phyloP scores from a whole-genome alignment of 805 yeast species.

The Yarrowia sp. region DNA sequence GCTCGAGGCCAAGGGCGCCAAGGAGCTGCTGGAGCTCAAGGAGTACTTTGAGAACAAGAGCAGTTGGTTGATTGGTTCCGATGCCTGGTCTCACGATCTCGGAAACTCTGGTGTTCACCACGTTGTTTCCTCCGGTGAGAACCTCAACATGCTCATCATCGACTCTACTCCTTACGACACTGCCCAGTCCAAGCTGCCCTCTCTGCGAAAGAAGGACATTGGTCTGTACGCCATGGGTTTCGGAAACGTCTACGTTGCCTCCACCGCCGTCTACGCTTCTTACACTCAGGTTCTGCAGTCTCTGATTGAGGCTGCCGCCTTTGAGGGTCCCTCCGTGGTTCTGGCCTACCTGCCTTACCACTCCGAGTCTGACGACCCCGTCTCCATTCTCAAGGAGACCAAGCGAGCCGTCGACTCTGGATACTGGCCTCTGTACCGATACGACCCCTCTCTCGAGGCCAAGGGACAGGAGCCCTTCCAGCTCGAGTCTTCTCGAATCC shows the following conservation, averaged over 20 bases:
- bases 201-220: slow-evolving; percentile 75
- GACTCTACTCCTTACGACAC: slow-evolving; percentile 74
- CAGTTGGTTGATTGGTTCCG: slow-evolving; percentile 89
- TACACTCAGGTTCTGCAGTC: slow-evolving; percentile 92
- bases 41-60: slow-evolving; percentile 50
- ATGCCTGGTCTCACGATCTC: slow-evolving; percentile 90
- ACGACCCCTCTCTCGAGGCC: slow-evolving; percentile 58
- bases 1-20: slow-evolving; percentile 35
- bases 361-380: slow-evolving; percentile 58
- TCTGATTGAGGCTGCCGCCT: slow-evolving; percentile 82
- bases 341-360: slow-evolving; percentile 83
- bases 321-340: slow-evolving; percentile 86
- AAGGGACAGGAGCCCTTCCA: slow-evolving; percentile 59
- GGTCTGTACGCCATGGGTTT: slow-evolving; percentile 94
- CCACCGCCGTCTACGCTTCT: slow-evolving; percentile 89
- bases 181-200: slow-evolving; percentile 35
- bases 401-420: slow-evolving; percentile 89
- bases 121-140: slow-evolving; percentile 68
- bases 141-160: slow-evolving; percentile 79
- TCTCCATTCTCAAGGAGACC: slow-evolving; percentile 78
- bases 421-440: slow-evolving; percentile 94
- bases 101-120: slow-evolving; percentile 91
- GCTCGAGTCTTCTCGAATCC: slow-evolving; percentile 79
- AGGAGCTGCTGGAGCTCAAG: slow-evolving; percentile 40
- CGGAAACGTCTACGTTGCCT: slow-evolving; percentile 86